Base-by-base conservation (phyloP, 768 basidiomycete genomes). In the Rhodotorula paludigena region DNA sequence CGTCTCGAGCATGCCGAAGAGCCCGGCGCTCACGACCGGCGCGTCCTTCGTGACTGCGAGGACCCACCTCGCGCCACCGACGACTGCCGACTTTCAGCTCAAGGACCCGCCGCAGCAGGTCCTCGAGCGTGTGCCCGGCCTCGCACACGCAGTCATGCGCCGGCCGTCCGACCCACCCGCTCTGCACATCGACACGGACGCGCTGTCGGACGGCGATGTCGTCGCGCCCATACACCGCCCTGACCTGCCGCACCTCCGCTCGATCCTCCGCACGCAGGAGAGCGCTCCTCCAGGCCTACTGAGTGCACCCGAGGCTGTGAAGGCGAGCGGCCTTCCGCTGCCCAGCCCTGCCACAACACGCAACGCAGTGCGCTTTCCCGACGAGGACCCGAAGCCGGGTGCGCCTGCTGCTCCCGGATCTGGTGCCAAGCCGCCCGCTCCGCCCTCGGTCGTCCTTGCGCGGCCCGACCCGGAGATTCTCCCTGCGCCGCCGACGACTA, bases 381-480 rank as follows among this genome's bases (percentile, higher is more conserved):
- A 56, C 3, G 18, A 12, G 16, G 44, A 30, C 21, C 12, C n/a
- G 35, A 28, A 30, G 32, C 71, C 58, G 18, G 65, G 68, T 11
- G 12, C 25, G 1, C 23, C 23, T 15, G 18, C 16, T 6, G 36
- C 14, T 2, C 23, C n/a, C 5, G 38, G 54, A 2, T 55, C 54
- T 28, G 76, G 77, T 1, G 78, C 81, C 44, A 72, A 69, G 23
- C 69, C 65, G 6, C 82, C 84, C 2, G 86, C 79, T 0, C 80
- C 86, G 33, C 88, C 89, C 0, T 72, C 76, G 14, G 83, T 85
- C 64, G 90, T 93, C 8, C 81, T 94, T 35, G 80, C 83, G 38
- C 81, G 90, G 1, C 25, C n/a, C 33, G 61, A 62, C 36, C 25
- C 35, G 2, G 30, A 53, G 10, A 35, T 3, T 9, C 21, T 33